Conservation (phyloP, 179 eudicot genomes). For the Patellifolia procumbens region DNA sequence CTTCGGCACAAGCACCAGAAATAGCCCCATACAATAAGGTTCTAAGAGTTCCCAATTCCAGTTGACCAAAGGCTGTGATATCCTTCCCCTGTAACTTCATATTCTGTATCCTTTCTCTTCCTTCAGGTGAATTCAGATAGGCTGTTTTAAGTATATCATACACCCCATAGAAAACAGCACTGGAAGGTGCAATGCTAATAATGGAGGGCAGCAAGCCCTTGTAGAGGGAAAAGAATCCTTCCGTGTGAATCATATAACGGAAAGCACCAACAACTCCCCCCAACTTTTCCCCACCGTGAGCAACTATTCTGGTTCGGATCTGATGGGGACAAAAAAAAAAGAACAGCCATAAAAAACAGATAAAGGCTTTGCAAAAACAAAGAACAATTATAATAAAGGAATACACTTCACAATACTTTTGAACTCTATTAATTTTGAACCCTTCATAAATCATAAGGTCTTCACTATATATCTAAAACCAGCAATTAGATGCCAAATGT, state of each 20-base stretch:
- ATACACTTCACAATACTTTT: not conserved
- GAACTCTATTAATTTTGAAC: not conserved
- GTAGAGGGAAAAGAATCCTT: conserved; percentile 91
- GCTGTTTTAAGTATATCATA: conserved; percentile 82
- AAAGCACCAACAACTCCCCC: conserved; percentile 87
- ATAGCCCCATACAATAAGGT: conserved; percentile 85
- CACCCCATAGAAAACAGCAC: conserved; percentile 93
- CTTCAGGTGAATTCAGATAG: conserved; percentile 83
- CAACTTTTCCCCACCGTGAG: conserved; percentile 89
- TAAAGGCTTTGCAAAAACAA: conserved; percentile 3
- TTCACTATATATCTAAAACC: not conserved
- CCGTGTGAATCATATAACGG: conserved; percentile 71
- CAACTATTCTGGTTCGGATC: conserved; percentile 87
- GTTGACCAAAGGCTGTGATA: conserved; percentile 63
- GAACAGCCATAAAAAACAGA: conserved; percentile 2
- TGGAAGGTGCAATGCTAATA: conserved; percentile 89
- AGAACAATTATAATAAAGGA: not conserved
- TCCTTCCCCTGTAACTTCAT: conserved; percentile 65
- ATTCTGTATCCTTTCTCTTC: conserved; percentile 57
- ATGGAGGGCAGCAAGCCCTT: conserved; percentile 90
- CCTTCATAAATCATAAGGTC: not conserved
- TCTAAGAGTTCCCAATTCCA: conserved; percentile 82
- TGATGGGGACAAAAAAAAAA: conserved; percentile 26
- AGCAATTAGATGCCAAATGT: not conserved
- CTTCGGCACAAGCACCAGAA: conserved; percentile 98